These are phyloP conservation scores for Exidia glandulosa DNA, from an alignment of 768 basidiomycete genomes.

Conservation along the genomic window DNA sequence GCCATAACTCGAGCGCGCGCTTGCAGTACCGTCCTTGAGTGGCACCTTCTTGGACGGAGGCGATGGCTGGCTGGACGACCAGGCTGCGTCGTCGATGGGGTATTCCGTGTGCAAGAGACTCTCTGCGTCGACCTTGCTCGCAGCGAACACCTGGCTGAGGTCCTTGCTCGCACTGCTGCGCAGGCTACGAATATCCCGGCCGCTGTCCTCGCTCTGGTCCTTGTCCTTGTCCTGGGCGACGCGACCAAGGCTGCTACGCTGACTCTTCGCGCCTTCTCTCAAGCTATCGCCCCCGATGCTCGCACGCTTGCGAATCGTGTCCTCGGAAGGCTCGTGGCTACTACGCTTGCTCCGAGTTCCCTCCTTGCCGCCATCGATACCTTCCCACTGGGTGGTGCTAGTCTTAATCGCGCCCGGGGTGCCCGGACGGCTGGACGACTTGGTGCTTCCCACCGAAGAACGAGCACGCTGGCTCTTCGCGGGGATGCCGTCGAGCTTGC, in stretches of 20 bases:
- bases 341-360: not conserved
- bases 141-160: slow-evolving; percentile 26
- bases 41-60: slow-evolving; percentile 5
- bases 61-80: slow-evolving; percentile 1
- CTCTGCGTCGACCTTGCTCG: slow-evolving; percentile 34
- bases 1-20: slow-evolving; percentile 51
- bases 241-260: slow-evolving; percentile 18
- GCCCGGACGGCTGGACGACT: slow-evolving; percentile 58
- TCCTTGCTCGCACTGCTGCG: slow-evolving; percentile 17
- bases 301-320: slow-evolving; percentile 3
- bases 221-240: slow-evolving; percentile 14
- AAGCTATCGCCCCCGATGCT: slow-evolving; percentile 14
- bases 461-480: slow-evolving; percentile 67
- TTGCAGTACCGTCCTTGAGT: slow-evolving; percentile 7
- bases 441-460: slow-evolving; percentile 61
- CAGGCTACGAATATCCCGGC: slow-evolving; percentile 30
- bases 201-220: slow-evolving; percentile 33
- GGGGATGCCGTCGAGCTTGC: slow-evolving; percentile 83
- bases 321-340: not conserved
- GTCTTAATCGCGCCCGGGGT: slow-evolving; percentile 55
- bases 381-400: slow-evolving; percentile 61
- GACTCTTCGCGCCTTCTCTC: slow-evolving; percentile 20
- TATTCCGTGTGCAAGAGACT: slow-evolving; percentile 16
- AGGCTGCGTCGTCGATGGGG: slow-evolving; percentile 2
- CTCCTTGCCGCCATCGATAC: slow-evolving; percentile 28